Conservation (phyloP, 495 filamentous ascomycete species). For the Staphylotrichum longicolle region DNA sequence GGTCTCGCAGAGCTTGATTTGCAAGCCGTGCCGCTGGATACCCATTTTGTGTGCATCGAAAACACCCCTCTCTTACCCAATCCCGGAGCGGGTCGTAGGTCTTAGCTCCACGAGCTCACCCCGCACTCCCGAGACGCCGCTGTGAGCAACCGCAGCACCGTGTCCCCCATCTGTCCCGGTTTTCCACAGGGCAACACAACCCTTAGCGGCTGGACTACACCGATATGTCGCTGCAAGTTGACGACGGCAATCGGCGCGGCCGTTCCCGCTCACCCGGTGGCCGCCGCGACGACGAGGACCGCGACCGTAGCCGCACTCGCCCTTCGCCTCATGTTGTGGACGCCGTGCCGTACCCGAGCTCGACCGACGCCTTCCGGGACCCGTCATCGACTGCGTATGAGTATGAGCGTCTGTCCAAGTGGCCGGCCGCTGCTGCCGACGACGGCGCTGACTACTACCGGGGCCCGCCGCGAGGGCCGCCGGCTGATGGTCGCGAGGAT, state of each 20-base stretch:
- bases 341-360: conserved; percentile 50
- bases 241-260: conserved; percentile 57
- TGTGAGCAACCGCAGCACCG: too few species aligned
- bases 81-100: not conserved
- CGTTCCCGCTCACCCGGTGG: conserved; percentile 59
- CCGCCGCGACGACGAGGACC: conserved; percentile 36
- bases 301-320: conserved; percentile 45
- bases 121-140: not conserved
- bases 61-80: not conserved
- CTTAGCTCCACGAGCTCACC: not conserved
- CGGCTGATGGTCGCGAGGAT: conserved; percentile 18
- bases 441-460: conserved; percentile 30
- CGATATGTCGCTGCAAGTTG: conserved; percentile 53
- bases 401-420: conserved; percentile 36
- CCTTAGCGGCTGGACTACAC: too few species aligned
- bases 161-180: too few species aligned
- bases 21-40: too few species aligned
- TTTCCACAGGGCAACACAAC: too few species aligned
- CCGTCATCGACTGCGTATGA: conserved; percentile 30
- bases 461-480: conserved; percentile 15
- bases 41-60: conserved; percentile 2
- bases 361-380: conserved; percentile 37
- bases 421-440: conserved; percentile 34
- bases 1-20: not conserved
- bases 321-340: conserved; percentile 40